A percentile compares a stretch with the other conserved stretches of the same genome.
phyloP scores from a whole-genome alignment of 2,329 filamentous ascomycete species.

The Aspergillus glaucus region DNA sequence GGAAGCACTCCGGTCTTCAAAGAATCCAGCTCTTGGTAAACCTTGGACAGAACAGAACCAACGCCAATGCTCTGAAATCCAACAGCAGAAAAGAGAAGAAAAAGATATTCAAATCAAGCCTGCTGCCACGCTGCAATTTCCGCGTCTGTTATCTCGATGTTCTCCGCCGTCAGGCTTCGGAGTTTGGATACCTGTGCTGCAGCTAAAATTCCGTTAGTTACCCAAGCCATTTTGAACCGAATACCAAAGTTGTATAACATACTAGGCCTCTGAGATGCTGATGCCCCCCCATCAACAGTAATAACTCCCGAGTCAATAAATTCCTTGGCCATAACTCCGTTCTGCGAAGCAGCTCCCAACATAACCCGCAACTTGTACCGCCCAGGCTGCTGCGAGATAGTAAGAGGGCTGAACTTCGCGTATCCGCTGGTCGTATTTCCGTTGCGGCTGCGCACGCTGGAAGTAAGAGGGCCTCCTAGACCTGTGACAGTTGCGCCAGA shows the following conservation, averaged over 20 bases:
- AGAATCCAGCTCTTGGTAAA: background rate
- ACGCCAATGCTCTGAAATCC: background rate
- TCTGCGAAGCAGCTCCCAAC: conserved; percentile 21
- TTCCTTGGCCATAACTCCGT: conserved; percentile 23
- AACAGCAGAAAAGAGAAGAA: background rate
- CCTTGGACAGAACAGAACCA: background rate
- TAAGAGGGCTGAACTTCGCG: conserved; percentile 22
- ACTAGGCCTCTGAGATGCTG: conserved; percentile 24
- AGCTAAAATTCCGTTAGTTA: conserved; percentile 17
- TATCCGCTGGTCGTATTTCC: conserved; percentile 26
- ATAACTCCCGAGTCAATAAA: conserved; percentile 26
- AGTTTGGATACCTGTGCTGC: conserved; percentile 18
- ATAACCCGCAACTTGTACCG: conserved; percentile 27
- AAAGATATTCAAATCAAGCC: background rate
- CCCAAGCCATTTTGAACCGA: too few relatives aligned
- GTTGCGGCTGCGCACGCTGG: conserved; percentile 26
- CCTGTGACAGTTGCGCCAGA: conserved; percentile 14
- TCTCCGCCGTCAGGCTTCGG: conserved; percentile 22
- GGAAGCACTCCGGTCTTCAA: too few relatives aligned
- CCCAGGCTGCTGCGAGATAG: conserved; percentile 26
- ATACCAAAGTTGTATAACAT: background rate
- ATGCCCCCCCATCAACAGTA: conserved; percentile 21
- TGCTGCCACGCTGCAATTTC: conserved; percentile 27
- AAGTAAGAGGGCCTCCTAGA: conserved; percentile 22
- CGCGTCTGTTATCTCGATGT: conserved; percentile 24